Base-by-base conservation (phyloP, 2,329 filamentous ascomycete species). In the Ilyonectria sp. region DNA sequence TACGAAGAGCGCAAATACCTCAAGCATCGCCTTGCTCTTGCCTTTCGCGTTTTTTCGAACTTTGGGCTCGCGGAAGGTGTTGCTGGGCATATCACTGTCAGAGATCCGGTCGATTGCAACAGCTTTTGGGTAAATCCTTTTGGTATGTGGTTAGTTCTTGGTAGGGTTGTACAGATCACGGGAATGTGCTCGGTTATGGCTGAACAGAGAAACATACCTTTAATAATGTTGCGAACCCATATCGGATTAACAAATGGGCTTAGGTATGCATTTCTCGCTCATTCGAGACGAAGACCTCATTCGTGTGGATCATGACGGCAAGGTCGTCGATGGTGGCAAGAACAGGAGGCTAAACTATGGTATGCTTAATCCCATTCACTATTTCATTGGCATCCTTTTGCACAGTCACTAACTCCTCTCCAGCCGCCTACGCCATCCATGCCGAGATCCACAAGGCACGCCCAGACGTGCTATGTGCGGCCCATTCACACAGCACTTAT, bases 61-160 rank as follows among this genome's bases (percentile, higher is more conserved):
- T 81, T 84, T 56, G 87, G 86, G 10, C 89, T 84, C 67, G 87
- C 89, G 65, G 88, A 90, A 78, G 89, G 89, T 15, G 88, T 91
- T 40, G 90, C 89, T n/a, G 89, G 90, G 4, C 89, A 91, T 73
- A 91, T 91, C 70, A 91, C 88, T 2, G 74, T 89, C n/a, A 82
- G 88, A n/a, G 77, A 91, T 68, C 90, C 90, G 0, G 85, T 92
- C 11, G 86, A 91, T 52, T 87, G 88, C 0, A 79, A 82, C 2
- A 89, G 85, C 0, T 91, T 92, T 80, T 92, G 90, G 90, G 88
- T 92, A 5, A 92, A 92, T 71, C 90, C 90, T 0, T 90, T 92
- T 63, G 89, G 89, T 10, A 33, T 3, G 54, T 46, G 2, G 3
- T 2, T n/a, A 29, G 2, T 17, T 43, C 19, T 26, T 26, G 5